Conservation (phyloP, 345 rosid species). For the Corymbia maculata region DNA sequence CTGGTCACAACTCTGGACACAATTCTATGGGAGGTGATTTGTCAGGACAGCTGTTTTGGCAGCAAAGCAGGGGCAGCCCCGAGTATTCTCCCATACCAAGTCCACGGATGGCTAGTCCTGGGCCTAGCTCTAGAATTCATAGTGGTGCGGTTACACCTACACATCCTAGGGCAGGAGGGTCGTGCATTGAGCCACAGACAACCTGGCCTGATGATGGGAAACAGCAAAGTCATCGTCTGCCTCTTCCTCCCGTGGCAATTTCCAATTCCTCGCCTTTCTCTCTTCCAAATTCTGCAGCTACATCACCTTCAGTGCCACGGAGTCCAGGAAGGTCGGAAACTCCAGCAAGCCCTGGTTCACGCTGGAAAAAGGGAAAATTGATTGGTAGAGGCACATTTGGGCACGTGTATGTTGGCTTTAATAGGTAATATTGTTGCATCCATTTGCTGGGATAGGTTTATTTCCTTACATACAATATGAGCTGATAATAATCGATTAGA, state of each 20-base stretch:
- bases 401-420: conserved; percentile 66
- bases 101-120: conserved; percentile 96
- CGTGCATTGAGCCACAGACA: conserved; percentile 52
- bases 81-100: conserved; percentile 95
- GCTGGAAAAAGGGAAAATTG: conserved; percentile 69
- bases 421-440: conserved; percentile 29
- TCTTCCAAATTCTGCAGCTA: conserved; percentile 76
- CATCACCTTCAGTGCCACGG: conserved; percentile 93
- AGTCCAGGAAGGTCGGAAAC: conserved; percentile 90
- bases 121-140: conserved; percentile 93
- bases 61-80: conserved; percentile 87
- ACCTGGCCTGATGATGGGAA: conserved; percentile 75
- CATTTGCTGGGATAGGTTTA: neutral
- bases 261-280: conserved; percentile 76
- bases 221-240: conserved; percentile 76
- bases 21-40: conserved; percentile 94
- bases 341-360: conserved; percentile 51
- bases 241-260: conserved; percentile 76
- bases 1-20: conserved; percentile 93
- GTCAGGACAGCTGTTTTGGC: conserved; percentile 89
- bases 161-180: conserved; percentile 87
- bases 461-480: neutral
- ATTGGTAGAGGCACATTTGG: conserved; percentile 86
- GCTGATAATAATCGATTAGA: neutral
- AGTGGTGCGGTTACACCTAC: conserved; percentile 98